A percentile compares a stretch with the other conserved stretches of the same genome.
Evolutionary conservation across 257 asterid species (phyloP).

Genomic region (Nicotiana tabacum): DNA sequence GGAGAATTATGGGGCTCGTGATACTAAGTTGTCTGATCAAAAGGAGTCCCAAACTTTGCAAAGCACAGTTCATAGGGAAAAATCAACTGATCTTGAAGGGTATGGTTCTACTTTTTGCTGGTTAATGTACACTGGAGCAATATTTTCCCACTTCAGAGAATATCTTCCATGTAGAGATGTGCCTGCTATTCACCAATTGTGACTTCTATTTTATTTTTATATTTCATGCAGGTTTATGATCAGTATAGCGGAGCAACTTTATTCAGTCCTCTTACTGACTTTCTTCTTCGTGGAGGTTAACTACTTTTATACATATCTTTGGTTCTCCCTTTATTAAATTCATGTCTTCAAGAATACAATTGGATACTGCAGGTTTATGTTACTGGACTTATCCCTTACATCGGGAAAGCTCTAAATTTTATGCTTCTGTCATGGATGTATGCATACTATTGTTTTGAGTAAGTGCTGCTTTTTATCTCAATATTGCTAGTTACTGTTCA

Average conservation of each 20-base stretch:
- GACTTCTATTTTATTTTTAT: constrained; percentile 11
- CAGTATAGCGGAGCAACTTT: constrained; percentile 78
- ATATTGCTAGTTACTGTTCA: constrained; percentile 5
- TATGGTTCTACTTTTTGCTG: constrained; percentile 19
- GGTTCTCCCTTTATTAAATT: constrained; percentile 14
- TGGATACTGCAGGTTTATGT: constrained; percentile 53
- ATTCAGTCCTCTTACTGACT: constrained; percentile 77
- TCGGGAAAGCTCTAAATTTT: constrained; percentile 71
- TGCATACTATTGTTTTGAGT: constrained; percentile 98
- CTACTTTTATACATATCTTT: background rate
- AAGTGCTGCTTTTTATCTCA: constrained; percentile 33
- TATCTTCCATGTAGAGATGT: background rate
- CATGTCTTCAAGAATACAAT: constrained; percentile 7
- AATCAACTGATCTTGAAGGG: constrained; percentile 70
- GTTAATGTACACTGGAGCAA: constrained; percentile 11
- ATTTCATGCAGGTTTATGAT: constrained; percentile 57
- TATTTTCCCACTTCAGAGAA: background rate
- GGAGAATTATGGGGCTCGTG: constrained; percentile 35
- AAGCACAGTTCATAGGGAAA: constrained; percentile 33
- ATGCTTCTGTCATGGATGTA: constrained; percentile 95
- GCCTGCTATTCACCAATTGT: background rate
- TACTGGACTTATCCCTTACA: constrained; percentile 67
- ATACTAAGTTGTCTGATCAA: constrained; percentile 34
- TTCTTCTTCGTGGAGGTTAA: constrained; percentile 90
- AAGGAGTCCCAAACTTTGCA: constrained; percentile 29